These are phyloP conservation scores for Astrocystis sublimbata DNA, from an alignment of 495 filamentous ascomycete genomes.

Conservation along the genomic window DNA sequence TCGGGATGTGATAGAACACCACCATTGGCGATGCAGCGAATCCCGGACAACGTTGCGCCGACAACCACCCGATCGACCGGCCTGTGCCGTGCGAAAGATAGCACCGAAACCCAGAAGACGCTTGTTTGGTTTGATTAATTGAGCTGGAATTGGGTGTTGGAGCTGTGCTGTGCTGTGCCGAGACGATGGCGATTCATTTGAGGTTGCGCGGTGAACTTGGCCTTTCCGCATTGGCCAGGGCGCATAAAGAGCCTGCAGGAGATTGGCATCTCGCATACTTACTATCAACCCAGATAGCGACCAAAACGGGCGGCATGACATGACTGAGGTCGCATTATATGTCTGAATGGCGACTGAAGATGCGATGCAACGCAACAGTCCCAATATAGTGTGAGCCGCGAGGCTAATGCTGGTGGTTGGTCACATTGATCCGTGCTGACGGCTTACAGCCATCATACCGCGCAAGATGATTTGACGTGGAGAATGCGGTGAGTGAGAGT, in stretches of 20 bases:
- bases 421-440: constrained; percentile 1
- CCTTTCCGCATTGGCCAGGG: background rate
- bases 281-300: background rate
- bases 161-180: too few species aligned
- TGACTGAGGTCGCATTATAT: background rate
- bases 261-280: background rate
- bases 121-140: too few species aligned
- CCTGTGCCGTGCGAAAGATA: background rate
- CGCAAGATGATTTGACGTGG: background rate
- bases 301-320: background rate
- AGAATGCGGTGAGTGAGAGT: constrained; percentile 8
- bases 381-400: constrained; percentile 6
- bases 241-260: background rate
- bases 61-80: constrained; percentile 3
- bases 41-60: background rate
- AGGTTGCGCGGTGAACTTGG: background rate
- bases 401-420: constrained; percentile 1
- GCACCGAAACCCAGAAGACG: too few species aligned
- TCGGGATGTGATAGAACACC: background rate
- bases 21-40: background rate
- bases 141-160: background rate
- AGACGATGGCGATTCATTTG: background rate
- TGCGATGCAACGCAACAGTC: constrained; percentile 13
- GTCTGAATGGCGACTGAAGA: background rate
- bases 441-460: background rate